Percentiles rank a stretch among this genome's conserved stretches.
Evolutionary conservation across 345 rosid genomes (phyloP).

Genomic region (Boechera retrofracta): DNA sequence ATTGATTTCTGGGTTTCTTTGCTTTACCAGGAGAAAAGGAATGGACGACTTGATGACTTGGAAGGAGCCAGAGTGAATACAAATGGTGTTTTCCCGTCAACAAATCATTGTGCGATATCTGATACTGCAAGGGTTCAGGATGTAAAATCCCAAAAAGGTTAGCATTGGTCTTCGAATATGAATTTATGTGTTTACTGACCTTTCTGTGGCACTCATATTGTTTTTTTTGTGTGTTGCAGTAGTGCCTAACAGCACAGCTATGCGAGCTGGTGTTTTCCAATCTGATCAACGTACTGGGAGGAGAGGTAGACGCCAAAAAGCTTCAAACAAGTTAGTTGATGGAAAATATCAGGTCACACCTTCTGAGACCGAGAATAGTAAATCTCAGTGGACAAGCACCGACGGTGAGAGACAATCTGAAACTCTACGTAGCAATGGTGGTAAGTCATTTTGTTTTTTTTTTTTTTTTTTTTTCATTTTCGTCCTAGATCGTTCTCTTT

Average conservation of each 20-base stretch:
- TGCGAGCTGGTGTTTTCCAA: constrained; percentile 53
- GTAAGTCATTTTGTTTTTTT: constrained; percentile 42
- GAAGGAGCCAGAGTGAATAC: constrained; percentile 43
- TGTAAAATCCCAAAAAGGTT: constrained; percentile 59
- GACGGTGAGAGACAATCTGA: constrained; percentile 42
- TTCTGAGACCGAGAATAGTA: constrained; percentile 60
- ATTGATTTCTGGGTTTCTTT: constrained; percentile 26
- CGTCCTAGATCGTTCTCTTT: constrained; percentile 18
- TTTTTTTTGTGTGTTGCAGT: constrained; percentile 44
- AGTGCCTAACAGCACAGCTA: constrained; percentile 48
- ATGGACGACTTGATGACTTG: constrained; percentile 47
- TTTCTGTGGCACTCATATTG: constrained; percentile 20
- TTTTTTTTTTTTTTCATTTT: background rate
- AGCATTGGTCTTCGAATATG: constrained; percentile 25
- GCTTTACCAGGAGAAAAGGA: constrained; percentile 54
- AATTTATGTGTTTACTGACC: constrained; percentile 7
- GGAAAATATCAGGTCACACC: constrained; percentile 51
- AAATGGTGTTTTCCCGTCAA: constrained; percentile 42
- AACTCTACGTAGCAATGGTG: constrained; percentile 40
- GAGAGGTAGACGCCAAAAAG: constrained; percentile 79
- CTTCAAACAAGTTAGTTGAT: constrained; percentile 59
- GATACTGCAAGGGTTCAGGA: constrained; percentile 41
- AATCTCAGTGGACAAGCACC: constrained; percentile 44
- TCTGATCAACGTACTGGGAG: constrained; percentile 66
- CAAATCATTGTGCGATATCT: constrained; percentile 40